A percentile compares a stretch with the other conserved stretches of the same genome.
Evolutionary conservation across 371 early-diverging fungal species (phyloP).

Genomic region (Apophysomyces ossiformis): DNA sequence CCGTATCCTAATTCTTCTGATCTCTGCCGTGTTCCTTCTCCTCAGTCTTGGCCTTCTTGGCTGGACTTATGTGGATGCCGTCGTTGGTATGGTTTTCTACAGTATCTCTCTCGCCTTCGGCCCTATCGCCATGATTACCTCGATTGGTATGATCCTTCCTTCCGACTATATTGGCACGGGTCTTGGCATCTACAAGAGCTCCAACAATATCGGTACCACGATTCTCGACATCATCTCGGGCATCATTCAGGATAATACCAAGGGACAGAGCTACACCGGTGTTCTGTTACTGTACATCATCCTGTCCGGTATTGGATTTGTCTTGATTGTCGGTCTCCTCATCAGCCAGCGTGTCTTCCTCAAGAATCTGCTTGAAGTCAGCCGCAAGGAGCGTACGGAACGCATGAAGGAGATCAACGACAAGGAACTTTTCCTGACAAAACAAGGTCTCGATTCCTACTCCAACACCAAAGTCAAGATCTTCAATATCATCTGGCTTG

Average conservation of each 20-base stretch:
- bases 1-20: slow-evolving; percentile 24
- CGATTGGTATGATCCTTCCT: slow-evolving; percentile 34
- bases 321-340: slow-evolving; percentile 26
- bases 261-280: slow-evolving; percentile 28
- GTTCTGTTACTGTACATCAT: slow-evolving; percentile 24
- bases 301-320: slow-evolving; percentile 30
- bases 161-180: slow-evolving; percentile 43
- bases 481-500: slow-evolving; percentile 24
- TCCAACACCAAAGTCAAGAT: slow-evolving; percentile 11
- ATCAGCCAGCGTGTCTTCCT: slow-evolving; percentile 24
- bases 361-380: slow-evolving; percentile 29
- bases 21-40: slow-evolving; percentile 25
- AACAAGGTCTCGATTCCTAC: slow-evolving; percentile 31
- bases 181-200: slow-evolving; percentile 41
- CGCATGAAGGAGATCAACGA: slow-evolving; percentile 37
- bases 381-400: slow-evolving; percentile 25
- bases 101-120: slow-evolving; percentile 36
- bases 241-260: slow-evolving; percentile 34
- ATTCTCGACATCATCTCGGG: slow-evolving; percentile 40
- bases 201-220: slow-evolving; percentile 35
- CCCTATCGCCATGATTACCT: slow-evolving; percentile 39
- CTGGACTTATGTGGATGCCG: slow-evolving; percentile 26
- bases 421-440: slow-evolving; percentile 25
- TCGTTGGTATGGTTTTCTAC: slow-evolving; percentile 35
- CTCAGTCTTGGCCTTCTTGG: slow-evolving; percentile 21